A percentile compares a stretch with the other conserved stretches of the same genome.
phyloP scores from a whole-genome alignment of 495 filamentous ascomycete genomes.

The Neurospora sublineolata region DNA sequence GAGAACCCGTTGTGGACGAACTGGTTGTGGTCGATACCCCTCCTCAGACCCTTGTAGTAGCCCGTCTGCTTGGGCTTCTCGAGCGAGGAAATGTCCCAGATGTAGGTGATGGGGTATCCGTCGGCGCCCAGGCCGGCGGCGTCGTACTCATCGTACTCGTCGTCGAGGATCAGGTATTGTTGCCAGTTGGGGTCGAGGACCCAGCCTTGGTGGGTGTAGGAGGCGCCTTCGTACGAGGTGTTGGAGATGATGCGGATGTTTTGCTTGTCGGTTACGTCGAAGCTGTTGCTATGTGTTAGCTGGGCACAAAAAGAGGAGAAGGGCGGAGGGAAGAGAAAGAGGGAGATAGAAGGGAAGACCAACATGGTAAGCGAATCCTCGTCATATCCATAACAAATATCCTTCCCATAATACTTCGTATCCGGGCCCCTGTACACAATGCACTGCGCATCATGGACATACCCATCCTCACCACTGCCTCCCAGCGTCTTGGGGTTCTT shows the following conservation, averaged over 20 bases:
- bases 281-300: conserved; percentile 12
- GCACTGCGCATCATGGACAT: conserved; percentile 48
- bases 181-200: conserved; percentile 31
- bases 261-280: conserved; percentile 43
- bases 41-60: conserved; percentile 26
- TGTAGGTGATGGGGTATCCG: conserved; percentile 35
- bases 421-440: conserved; percentile 44
- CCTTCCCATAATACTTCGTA: conserved; percentile 32
- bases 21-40: conserved; percentile 47
- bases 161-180: conserved; percentile 41
- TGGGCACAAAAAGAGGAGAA: not conserved
- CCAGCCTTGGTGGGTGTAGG: conserved; percentile 44
- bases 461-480: conserved; percentile 37
- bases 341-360: not conserved
- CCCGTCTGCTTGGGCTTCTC: conserved; percentile 40
- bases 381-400: conserved; percentile 49
- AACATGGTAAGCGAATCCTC: conserved; percentile 31
- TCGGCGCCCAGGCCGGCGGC: conserved; percentile 27
- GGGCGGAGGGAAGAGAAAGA: not conserved
- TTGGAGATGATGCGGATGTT: conserved; percentile 37
- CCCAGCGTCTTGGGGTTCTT: conserved; percentile 37
- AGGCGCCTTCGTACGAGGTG: conserved; percentile 41
- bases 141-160: conserved; percentile 44
- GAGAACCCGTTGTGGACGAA: conserved; percentile 36
- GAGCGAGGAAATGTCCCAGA: conserved; percentile 43